Evolutionary conservation across 306 rosid genomes (phyloP).

Genomic region (Ammopiptanthus mongolicus): DNA sequence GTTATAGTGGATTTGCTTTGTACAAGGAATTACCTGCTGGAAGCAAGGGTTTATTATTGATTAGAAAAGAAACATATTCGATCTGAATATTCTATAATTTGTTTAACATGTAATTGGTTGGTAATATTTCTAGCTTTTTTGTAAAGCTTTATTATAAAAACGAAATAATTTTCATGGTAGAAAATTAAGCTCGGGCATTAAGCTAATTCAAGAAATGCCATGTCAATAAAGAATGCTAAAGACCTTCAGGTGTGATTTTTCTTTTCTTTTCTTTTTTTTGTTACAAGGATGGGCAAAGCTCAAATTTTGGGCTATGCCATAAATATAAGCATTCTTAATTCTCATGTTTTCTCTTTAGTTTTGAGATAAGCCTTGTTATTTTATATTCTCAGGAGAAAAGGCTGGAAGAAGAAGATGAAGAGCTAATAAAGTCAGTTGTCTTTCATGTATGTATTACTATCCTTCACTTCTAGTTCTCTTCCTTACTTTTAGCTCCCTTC

Average conservation of each 20-base stretch:
- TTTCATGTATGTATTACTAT: conserved; percentile 44
- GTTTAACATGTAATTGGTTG: neutral
- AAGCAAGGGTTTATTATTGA: neutral
- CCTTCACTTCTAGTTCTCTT: neutral
- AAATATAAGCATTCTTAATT: neutral
- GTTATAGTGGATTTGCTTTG: conserved; percentile 3
- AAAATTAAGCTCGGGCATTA: neutral
- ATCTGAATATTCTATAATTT: neutral
- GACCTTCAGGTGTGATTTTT: neutral
- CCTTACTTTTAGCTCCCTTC: neutral
- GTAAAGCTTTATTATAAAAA: neutral
- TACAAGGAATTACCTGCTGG: neutral
- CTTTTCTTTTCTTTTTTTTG: no score
- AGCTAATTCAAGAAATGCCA: neutral
- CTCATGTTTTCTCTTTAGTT: neutral
- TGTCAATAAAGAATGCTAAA: neutral
- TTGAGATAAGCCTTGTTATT: neutral
- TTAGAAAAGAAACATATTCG: neutral
- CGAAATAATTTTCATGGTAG: neutral
- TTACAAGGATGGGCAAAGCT: no score
- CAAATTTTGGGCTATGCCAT: neutral
- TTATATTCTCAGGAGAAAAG: conserved; percentile 55
- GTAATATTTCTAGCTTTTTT: neutral
- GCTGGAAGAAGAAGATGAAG: conserved; percentile 89
- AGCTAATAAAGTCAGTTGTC: conserved; percentile 61